Evolutionary conservation across 805 yeast genomes (phyloP).

Genomic region (Alloascoidea hylecoeti): DNA sequence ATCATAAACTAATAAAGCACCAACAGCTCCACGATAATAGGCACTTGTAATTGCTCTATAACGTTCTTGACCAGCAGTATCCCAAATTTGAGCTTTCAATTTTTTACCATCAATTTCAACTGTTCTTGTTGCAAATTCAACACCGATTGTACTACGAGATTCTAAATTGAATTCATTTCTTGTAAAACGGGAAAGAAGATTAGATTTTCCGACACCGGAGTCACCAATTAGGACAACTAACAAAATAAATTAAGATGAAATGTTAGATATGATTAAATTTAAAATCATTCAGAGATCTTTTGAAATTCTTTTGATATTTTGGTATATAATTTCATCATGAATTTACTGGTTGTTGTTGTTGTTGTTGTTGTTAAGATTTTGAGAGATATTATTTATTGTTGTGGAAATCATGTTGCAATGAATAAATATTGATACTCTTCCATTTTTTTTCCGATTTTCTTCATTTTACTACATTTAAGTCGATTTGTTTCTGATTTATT

Average conservation of each 20-base stretch:
- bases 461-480: no score
- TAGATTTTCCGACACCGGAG: constrained; percentile 91
- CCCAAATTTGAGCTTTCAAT: constrained; percentile 91
- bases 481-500: not conserved
- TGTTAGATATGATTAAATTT: not conserved
- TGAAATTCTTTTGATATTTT: not conserved
- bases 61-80: constrained; percentile 94
- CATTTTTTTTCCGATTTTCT: not conserved
- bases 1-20: constrained; percentile 85
- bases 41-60: constrained; percentile 91
- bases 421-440: no score
- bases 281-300: not conserved
- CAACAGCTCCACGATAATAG: constrained; percentile 90
- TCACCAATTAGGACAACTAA: not conserved
- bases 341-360: no score
- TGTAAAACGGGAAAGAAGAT: constrained; percentile 84
- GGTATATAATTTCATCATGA: no score
- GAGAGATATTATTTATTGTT: no score
- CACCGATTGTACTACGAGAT: constrained; percentile 91
- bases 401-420: no score
- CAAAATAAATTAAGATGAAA: not conserved
- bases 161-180: constrained; percentile 84
- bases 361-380: not conserved
- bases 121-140: constrained; percentile 94
- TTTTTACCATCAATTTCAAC: constrained; percentile 87